Evolutionary conservation across 495 filamentous ascomycete genomes (phyloP), one percentile per base, ranked within the genome.

Genomic region (Talaromyces adpressus): DNA sequence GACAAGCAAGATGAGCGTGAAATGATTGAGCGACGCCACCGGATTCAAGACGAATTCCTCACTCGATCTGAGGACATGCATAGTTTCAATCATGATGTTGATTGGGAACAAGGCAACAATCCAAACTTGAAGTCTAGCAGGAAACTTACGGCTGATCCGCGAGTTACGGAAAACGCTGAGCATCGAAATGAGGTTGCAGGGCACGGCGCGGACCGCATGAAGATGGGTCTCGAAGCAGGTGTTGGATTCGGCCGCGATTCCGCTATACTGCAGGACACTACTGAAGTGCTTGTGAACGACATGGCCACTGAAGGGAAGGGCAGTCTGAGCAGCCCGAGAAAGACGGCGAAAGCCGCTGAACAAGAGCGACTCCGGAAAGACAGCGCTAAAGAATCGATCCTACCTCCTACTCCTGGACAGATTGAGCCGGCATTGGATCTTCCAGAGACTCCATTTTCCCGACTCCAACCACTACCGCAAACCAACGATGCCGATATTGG

Each of bases 81-180:
- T 61, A 93, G 89, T 68, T 93, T 93, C 79, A 96, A 96, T 67
- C 89, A 96, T 66, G 91, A 95, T 66, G 82, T 88, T 51, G 87
- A 91, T 62, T 85, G 86, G 79, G 85, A 89, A 63, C 85, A 87
- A 67, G 79, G 77, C 57, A 76, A 78, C 63, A 89, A 87, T 63
- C 82, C 87, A 6, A 83, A 87, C 65, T 73, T 86, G 36, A 83
- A 85, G 69, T 76, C 78, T 16, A 83, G 76, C 64, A 85, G 86
- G 66, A 83, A 84, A 64, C 71, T 79, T 29, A 86, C 87, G 1
- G 77, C 80, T 52, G 90, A 92, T 71, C 74, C 81, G 8, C 83
- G 87, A 63, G 81, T 91, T 27, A 85, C 80, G 3, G 77, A 81
- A 14, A 91, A 90, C 64, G 68, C 77, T 4, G 80, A 81, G 25